Conservation (phyloP, 176 grass and related monocot species). For the Rhynchospora breviuscula region DNA sequence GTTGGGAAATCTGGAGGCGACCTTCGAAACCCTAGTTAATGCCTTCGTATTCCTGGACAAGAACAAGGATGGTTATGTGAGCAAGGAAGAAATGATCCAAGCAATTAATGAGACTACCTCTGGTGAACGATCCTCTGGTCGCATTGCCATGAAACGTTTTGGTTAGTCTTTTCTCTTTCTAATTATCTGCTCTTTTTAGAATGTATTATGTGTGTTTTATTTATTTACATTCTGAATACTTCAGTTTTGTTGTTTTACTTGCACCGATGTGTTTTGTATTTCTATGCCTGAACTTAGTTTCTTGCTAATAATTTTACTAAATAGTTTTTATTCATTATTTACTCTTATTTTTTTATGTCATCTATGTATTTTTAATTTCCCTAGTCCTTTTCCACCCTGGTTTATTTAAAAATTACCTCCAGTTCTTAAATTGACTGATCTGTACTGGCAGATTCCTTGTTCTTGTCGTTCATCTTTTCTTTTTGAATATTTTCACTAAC, state of each 20-base stretch:
- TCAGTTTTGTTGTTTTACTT: neutral
- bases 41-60: slow-evolving; percentile 96
- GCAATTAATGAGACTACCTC: slow-evolving; percentile 86
- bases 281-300: neutral
- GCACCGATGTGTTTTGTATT: neutral
- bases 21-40: slow-evolving; percentile 84
- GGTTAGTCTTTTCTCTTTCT: slow-evolving; percentile 44
- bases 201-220: neutral
- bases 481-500: neutral
- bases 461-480: neutral
- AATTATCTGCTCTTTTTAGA: slow-evolving; percentile 2
- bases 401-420: neutral
- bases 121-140: slow-evolving; percentile 87
- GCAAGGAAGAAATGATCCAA: slow-evolving; percentile 88
- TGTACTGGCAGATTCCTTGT: neutral
- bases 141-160: slow-evolving; percentile 95
- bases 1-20: slow-evolving; percentile 59
- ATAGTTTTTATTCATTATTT: neutral
- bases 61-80: slow-evolving; percentile 95
- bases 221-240: neutral
- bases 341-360: neutral
- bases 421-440: neutral
- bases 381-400: neutral
- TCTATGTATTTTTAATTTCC: neutral
- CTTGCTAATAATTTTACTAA: neutral